Conservation (phyloP, 1,284 basidiomycete genomes). For the Meripilus lineatus region DNA sequence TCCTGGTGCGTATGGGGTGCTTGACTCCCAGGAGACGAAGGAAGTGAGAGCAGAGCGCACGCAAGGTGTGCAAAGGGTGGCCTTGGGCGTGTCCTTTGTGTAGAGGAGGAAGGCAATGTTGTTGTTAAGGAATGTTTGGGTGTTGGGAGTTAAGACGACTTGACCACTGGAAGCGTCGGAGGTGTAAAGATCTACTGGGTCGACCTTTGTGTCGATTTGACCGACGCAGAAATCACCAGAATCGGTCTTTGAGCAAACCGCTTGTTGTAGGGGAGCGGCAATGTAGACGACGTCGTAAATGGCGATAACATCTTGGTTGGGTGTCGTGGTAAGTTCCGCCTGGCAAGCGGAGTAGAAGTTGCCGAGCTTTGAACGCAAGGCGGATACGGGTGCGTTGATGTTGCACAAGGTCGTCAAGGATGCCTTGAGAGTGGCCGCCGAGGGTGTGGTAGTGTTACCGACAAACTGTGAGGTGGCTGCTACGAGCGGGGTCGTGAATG, state of each 20-base stretch:
- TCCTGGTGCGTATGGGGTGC: conserved; percentile 70
- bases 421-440: conserved; percentile 40
- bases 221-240: conserved; percentile 62
- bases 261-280: conserved; percentile 55
- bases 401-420: conserved; percentile 42
- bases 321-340: conserved; percentile 55
- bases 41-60: conserved; percentile 67
- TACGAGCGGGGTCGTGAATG: conserved; percentile 66
- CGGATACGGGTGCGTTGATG: conserved; percentile 68
- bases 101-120: conserved; percentile 83
- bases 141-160: conserved; percentile 53
- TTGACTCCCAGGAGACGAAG: conserved; percentile 75
- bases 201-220: conserved; percentile 15
- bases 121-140: conserved; percentile 53
- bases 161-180: conserved; percentile 11
- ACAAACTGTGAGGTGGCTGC: conserved; percentile 57
- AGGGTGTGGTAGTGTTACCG: conserved; percentile 39
- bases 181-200: conserved; percentile 15
- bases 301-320: conserved; percentile 45
- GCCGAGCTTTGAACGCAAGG: conserved; percentile 58
- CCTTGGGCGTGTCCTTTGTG: conserved; percentile 41
- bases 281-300: conserved; percentile 80
- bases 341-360: conserved; percentile 68
- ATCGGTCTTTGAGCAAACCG: conserved; percentile 74
- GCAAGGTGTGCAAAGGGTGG: conserved; percentile 75